Evolutionary conservation across 1,284 basidiomycete genomes (phyloP), one percentile per base, ranked within the genome.

Genomic region (Ustilago tritici): DNA sequence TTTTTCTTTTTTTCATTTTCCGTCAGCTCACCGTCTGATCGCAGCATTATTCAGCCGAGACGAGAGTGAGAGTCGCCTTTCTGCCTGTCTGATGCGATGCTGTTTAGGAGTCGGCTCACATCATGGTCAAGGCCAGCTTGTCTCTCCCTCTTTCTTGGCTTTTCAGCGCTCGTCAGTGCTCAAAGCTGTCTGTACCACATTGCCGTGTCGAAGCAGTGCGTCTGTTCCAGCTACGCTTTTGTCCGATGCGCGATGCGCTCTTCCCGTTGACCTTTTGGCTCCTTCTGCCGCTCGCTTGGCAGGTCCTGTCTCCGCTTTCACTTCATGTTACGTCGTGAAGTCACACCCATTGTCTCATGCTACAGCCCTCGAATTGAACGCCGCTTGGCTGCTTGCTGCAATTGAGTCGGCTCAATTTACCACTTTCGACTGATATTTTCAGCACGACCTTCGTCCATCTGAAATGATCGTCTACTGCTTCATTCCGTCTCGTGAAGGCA

Each of bases 391-490:
- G 40, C 49, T 58, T 56, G 54, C 41, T 19, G 36, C 23, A 35
- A 35, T n/a, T 58, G 62, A 52, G 47, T 57, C 36, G 31, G 49
- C 62, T 64, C 50, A 35, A 23, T 36, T 52, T 52, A 12, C 38
- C 23, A 15, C 9, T 34, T 41, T 46, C 19, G 43, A 46, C 9
- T 11, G n/a, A 46, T 11, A 46, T 19, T 19, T 19, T 46, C 43
- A 46, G 43, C 43, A n/a, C 7, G 17, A 19, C n/a, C n/a, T 19
- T 19, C n/a, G 17, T 46, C 43, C 17, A 46, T 46, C 19, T 46
- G 43, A 19, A 28, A 19, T 8, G 43, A 19, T 9, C 43, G n/a
- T 19, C 7, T 7, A 8, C 17, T 17, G n/a, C 7, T 11, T 46
- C 43, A 5, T 5, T 46, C 43, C 17, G 15, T 19, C 43, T 46